These are phyloP conservation scores for Xylaria flabelliformis DNA, from an alignment of 495 filamentous ascomycete genomes.

Conservation along the genomic window DNA sequence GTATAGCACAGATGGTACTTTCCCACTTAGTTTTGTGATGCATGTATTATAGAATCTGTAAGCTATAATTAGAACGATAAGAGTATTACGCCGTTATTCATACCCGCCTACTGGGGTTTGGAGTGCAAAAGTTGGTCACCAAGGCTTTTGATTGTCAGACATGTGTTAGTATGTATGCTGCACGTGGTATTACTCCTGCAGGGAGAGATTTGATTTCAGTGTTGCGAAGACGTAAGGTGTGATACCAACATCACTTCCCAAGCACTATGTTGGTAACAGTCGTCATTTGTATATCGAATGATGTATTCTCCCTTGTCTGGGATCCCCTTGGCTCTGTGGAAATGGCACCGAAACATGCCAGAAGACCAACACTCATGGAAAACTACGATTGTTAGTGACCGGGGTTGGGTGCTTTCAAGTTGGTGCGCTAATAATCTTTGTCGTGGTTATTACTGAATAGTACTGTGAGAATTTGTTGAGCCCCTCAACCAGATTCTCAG, in stretches of 20 bases:
- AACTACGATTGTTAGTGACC: neutral
- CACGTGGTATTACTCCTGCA: slow-evolving; percentile 13
- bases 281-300: slow-evolving; percentile 16
- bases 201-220: slow-evolving; percentile 11
- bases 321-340: neutral
- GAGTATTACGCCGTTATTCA: slow-evolving; percentile 4
- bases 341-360: slow-evolving; percentile 3
- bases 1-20: neutral
- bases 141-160: neutral
- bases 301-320: slow-evolving; percentile 13
- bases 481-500: neutral
- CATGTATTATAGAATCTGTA: neutral
- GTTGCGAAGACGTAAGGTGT: neutral
- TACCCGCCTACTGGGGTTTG: neutral
- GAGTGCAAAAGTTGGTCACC: neutral
- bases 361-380: slow-evolving; percentile 5
- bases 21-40: neutral
- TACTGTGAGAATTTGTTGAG: slow-evolving; percentile 8
- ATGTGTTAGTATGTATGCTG: slow-evolving; percentile 8
- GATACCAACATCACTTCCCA: neutral
- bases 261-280: neutral
- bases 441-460: neutral
- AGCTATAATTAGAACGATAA: slow-evolving; percentile 26
- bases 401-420: slow-evolving; percentile 2
- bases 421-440: slow-evolving; percentile 14